Evolutionary conservation across 441 rosid genomes (phyloP).

Genomic region (Pelargonium myrrhifolium): DNA sequence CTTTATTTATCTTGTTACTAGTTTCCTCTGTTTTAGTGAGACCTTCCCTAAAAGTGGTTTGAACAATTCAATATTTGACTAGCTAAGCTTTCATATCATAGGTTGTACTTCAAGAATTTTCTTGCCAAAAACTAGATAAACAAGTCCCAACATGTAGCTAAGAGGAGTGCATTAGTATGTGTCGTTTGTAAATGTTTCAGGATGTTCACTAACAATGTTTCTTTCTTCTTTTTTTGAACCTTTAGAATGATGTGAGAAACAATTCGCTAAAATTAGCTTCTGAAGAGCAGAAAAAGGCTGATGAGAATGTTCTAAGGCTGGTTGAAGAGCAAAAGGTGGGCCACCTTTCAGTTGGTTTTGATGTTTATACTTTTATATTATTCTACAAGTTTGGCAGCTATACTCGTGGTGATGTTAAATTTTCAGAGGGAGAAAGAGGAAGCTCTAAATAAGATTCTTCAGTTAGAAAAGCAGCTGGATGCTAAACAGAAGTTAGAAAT

Average conservation of each 20-base stretch:
- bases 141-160: neutral
- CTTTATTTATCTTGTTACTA: neutral
- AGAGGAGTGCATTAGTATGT: neutral
- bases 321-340: conserved; percentile 74
- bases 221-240: conserved; percentile 15
- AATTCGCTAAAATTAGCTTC: conserved; percentile 68
- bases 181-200: neutral
- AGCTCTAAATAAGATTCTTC: conserved; percentile 49
- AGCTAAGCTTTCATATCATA: neutral
- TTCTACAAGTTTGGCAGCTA: neutral
- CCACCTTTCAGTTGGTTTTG: neutral
- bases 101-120: neutral
- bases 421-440: conserved; percentile 79
- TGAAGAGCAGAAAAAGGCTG: conserved; percentile 65
- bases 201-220: neutral
- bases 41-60: neutral
- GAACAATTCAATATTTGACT: neutral
- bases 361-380: neutral
- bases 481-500: conserved; percentile 76
- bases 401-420: conserved; percentile 4
- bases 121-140: neutral
- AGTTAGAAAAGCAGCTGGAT: conserved; percentile 62
- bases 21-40: neutral
- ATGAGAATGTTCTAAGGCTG: conserved; percentile 63
- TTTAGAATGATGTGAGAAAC: conserved; percentile 57